Conservation (phyloP, 164 flowering plant species). For the Amborella trichopoda region DNA sequence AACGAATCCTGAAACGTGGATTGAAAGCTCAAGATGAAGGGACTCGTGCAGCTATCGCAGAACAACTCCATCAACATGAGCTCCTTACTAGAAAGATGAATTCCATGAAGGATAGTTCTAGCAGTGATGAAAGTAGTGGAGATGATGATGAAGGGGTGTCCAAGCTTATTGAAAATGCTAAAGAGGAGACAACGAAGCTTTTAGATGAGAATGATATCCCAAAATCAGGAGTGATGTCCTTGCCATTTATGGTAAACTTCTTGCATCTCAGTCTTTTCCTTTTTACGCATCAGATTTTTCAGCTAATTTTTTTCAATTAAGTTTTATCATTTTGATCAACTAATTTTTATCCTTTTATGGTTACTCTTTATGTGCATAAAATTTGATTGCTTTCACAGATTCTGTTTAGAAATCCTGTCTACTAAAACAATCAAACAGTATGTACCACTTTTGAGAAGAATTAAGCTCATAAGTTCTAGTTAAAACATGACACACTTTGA, state of each 20-base stretch:
- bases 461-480: too few relatives aligned
- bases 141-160: conserved; percentile 40
- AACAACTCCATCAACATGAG: conserved; percentile 65
- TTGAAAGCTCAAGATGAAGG: conserved; percentile 71
- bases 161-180: conserved; percentile 47
- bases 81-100: conserved; percentile 71
- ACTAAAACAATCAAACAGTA: too few relatives aligned
- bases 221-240: conserved; percentile 55
- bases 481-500: too few relatives aligned
- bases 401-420: too few relatives aligned
- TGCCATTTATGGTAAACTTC: conserved; percentile 88
- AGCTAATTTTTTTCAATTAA: too few relatives aligned
- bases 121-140: conserved; percentile 56
- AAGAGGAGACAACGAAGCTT: conserved; percentile 47
- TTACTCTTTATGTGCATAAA: too few relatives aligned
- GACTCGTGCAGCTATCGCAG: conserved; percentile 76
- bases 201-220: conserved; percentile 56
- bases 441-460: too few relatives aligned
- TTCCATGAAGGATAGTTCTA: conserved; percentile 57
- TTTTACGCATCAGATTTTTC: not conserved
- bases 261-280: not conserved
- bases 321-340: too few relatives aligned
- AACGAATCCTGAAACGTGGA: conserved; percentile 65
- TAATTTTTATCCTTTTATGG: too few relatives aligned
- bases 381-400: too few relatives aligned